Percentiles rank a stretch among this genome's conserved stretches.
Evolutionary conservation across 2,329 filamentous ascomycete species (phyloP).

Genomic region (Alternaria arbusti): DNA sequence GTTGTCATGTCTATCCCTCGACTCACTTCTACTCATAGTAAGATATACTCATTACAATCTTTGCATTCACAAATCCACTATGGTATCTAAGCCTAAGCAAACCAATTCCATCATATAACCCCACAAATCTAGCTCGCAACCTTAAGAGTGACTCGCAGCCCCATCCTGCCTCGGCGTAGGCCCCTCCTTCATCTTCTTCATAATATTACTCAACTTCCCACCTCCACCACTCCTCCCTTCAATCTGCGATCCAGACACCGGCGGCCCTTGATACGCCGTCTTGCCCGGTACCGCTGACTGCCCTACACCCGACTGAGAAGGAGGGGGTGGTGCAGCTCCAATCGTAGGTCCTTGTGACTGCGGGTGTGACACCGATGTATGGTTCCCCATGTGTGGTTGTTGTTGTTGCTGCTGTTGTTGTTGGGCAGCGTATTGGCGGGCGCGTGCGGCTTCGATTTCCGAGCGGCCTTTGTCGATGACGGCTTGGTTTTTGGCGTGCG

Average conservation of each 20-base stretch:
- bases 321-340: not conserved
- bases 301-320: not conserved
- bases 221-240: constrained; percentile 28
- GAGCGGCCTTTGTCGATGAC: constrained; percentile 39
- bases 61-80: no score
- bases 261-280: constrained; percentile 23
- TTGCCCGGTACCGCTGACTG: constrained; percentile 11
- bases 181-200: constrained; percentile 45
- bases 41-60: no score
- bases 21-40: no score
- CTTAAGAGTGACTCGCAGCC: not conserved
- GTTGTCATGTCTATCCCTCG: no score
- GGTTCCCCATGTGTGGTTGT: constrained; percentile 11
- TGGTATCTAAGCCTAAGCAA: no score
- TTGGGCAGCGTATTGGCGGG: constrained; percentile 6
- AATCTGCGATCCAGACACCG: constrained; percentile 31
- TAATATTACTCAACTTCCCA: constrained; percentile 38
- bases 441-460: constrained; percentile 38
- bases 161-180: constrained; percentile 21
- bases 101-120: no score
- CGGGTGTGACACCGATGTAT: constrained; percentile 1
- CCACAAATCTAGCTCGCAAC: no score
- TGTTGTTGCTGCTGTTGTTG: not conserved
- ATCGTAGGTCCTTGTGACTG: not conserved
- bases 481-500: constrained; percentile 43